phyloP scores from a whole-genome alignment of 2,329 filamentous ascomycete genomes.

The Trichoderma polysporum region DNA sequence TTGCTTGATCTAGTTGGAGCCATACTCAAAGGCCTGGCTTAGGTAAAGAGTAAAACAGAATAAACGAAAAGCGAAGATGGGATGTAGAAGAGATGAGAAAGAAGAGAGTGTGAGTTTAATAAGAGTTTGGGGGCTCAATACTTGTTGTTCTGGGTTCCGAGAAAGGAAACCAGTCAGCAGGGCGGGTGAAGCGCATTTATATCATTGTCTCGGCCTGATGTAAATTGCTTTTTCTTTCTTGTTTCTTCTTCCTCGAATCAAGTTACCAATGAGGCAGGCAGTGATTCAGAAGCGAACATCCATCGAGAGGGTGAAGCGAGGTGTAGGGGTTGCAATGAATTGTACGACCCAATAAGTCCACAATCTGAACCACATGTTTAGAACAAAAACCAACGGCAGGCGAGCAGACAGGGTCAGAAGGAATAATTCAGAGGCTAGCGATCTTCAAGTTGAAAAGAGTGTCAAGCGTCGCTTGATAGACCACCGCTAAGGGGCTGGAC shows the following conservation, averaged over 20 bases:
- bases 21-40: slow-evolving; percentile 28
- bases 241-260: not conserved
- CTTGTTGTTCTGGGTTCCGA: slow-evolving; percentile 5
- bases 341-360: slow-evolving; percentile 39
- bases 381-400: slow-evolving; percentile 36
- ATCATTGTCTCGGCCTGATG: slow-evolving; percentile 14
- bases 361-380: slow-evolving; percentile 39
- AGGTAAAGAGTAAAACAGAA: not conserved
- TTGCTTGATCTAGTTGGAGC: slow-evolving; percentile 34
- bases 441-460: slow-evolving; percentile 14
- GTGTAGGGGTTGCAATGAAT: slow-evolving; percentile 31
- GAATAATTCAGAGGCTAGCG: slow-evolving; percentile 14
- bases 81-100: not conserved
- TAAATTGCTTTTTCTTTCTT: not conserved
- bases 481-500: slow-evolving; percentile 25
- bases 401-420: slow-evolving; percentile 26
- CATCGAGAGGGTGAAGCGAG: slow-evolving; percentile 27
- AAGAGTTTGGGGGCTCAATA: not conserved
- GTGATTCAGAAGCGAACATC: slow-evolving; percentile 18
- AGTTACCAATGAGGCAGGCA: slow-evolving; percentile 1
- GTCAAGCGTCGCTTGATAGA: slow-evolving; percentile 19
- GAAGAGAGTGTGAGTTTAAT: not conserved
- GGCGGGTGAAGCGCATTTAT: slow-evolving; percentile 14
- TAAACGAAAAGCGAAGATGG: not conserved
- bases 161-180: slow-evolving; percentile 10